These are phyloP conservation scores for Penicillium simplicissimum DNA, from an alignment of 495 filamentous ascomycete species.

Conservation along the genomic window DNA sequence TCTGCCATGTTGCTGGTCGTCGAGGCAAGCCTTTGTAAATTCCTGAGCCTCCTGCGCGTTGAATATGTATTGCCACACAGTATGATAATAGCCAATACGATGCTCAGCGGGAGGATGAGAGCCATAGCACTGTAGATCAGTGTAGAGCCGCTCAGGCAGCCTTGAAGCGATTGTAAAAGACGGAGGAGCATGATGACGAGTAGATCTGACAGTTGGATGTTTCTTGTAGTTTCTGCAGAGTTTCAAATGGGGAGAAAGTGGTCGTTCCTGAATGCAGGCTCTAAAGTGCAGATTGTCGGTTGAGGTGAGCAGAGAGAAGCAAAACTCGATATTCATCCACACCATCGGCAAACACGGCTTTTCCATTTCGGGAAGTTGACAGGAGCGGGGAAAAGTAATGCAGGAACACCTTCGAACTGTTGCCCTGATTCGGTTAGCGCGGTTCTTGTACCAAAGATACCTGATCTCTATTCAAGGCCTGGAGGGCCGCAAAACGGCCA, in stretches of 20 bases:
- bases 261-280: not conserved
- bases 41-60: not conserved
- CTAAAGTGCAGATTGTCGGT: not conserved
- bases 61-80: not conserved
- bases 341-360: not conserved
- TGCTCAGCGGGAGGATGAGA: not conserved
- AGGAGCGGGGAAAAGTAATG: not conserved
- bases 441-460: not conserved
- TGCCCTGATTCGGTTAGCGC: not conserved
- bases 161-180: not conserved
- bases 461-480: not conserved
- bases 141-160: not conserved
- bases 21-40: not conserved
- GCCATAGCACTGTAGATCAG: not conserved
- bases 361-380: not conserved
- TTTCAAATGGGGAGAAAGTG: not conserved
- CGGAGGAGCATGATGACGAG: not conserved
- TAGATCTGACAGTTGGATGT: not conserved
- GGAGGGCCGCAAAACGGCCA: no score
- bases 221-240: not conserved
- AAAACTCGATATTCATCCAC: not conserved
- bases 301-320: not conserved
- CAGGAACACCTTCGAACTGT: not conserved
- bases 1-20: conserved; percentile 1
- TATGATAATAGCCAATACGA: not conserved